Evolutionary conservation across 306 rosid genomes (phyloP).

Genomic region (Dryas octopetala): DNA sequence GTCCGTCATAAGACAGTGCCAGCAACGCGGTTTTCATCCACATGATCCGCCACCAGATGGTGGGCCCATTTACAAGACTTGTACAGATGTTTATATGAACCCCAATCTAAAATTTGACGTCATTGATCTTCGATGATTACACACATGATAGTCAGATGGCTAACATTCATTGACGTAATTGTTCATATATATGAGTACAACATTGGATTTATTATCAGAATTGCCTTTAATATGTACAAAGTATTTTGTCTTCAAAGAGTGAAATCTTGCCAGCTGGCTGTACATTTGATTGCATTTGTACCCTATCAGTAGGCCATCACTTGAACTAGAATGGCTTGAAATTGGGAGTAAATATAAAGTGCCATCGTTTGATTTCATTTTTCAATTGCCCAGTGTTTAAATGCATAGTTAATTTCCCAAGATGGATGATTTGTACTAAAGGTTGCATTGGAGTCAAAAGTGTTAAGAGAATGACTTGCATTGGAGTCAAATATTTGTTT

Average conservation of each 20-base stretch:
- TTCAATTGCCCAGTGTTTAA: background rate
- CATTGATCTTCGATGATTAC: conserved; percentile 79
- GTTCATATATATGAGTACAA: conserved; percentile 33
- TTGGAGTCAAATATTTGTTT: background rate
- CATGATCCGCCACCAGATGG: conserved; percentile 88
- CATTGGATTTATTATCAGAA: conserved; percentile 27
- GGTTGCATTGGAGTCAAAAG: background rate
- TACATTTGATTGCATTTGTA: conserved; percentile 12
- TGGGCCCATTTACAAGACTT: conserved; percentile 74
- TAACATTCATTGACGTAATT: conserved; percentile 32
- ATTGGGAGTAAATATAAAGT: background rate
- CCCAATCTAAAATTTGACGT: conserved; percentile 81
- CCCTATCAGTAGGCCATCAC: conserved; percentile 12
- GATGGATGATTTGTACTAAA: background rate
- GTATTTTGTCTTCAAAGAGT: conserved; percentile 31
- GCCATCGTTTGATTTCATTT: no score
- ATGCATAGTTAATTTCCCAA: background rate
- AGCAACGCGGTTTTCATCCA: conserved; percentile 90
- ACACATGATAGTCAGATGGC: background rate
- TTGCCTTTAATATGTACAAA: conserved; percentile 19
- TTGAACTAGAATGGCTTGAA: conserved; percentile 18
- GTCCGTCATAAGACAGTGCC: conserved; percentile 85
- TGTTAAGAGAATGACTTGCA: background rate
- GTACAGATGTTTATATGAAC: conserved; percentile 95
- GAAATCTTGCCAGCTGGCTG: conserved; percentile 25